Evolutionary conservation across 495 filamentous ascomycete genomes (phyloP), one percentile per base, ranked within the genome.

Genomic region (Hypoxylon lenormandii): DNA sequence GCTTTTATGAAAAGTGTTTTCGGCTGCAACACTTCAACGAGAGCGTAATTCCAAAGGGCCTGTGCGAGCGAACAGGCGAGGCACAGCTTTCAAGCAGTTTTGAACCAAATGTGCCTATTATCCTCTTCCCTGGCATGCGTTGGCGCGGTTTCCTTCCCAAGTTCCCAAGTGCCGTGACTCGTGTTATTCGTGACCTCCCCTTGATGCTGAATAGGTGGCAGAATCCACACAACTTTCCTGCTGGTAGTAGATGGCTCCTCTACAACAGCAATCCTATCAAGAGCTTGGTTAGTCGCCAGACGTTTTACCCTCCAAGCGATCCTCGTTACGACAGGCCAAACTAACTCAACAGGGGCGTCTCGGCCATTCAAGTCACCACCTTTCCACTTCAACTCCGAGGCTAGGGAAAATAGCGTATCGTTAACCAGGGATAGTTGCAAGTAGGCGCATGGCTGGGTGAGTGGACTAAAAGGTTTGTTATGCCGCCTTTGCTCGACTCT

Each of bases 361-460:
- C 12, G 23, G 37, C 56, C 56, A 66, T 66, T 40, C 61, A 66
- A 61, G 47, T 43, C 22, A 46, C 49, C 26, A 60, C 23, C 36
- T 50, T 56, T 43, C 59, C 47, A 56, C 45, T 64, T 56, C 45
- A 40, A 53, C 19, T 58, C 59, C 33, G 48, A 21, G 47, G 46
- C 26, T 33, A 28, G 23, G 40, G 28, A 28, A 13, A 54, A 18
- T 50, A 37, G 22, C 68, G 68, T 59, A 52, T 66, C 40, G 38
- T 66, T 71, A 71, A 23, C 37, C 49, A 51, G n/a, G 40, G 28
- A 52, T 0, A 53, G 33, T 61, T 57, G 30, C 36, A 61, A 40
- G 38, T 45, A 66, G 57, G 67, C 45, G 67, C 67, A 70, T 70
- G 56, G 58, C 62, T 71, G 36, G 28, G 51, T 21, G 30, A 38